phyloP scores from a whole-genome alignment of 768 basidiomycete species.

The Cantharellus anzutake region DNA sequence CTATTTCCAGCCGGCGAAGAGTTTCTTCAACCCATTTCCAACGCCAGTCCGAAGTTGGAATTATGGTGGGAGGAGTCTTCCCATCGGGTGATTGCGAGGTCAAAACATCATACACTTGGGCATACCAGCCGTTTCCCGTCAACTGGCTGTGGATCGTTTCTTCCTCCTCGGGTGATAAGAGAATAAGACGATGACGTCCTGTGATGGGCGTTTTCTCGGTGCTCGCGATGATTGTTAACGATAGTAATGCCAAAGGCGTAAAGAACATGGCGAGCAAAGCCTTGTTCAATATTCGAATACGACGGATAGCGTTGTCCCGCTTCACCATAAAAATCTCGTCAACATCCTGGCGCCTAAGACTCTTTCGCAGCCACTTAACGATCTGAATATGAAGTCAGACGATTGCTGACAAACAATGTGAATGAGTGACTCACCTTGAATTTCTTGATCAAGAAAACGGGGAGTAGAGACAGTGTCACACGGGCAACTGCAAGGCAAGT shows the following conservation, averaged over 20 bases:
- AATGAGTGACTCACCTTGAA: conserved; percentile 22
- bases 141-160: conserved; percentile 72
- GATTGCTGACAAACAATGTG: conserved; percentile 24
- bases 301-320: neutral
- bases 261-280: conserved; percentile 37
- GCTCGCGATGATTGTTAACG: conserved; percentile 51
- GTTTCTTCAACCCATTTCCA: conserved; percentile 72
- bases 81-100: conserved; percentile 29
- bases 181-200: conserved; percentile 75
- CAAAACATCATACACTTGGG: conserved; percentile 63
- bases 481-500: conserved; percentile 28
- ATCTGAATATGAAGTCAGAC: neutral
- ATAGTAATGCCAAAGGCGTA: conserved; percentile 41
- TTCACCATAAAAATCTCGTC: conserved; percentile 1
- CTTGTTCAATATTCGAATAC: conserved; percentile 17
- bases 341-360: neutral
- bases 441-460: conserved; percentile 43
- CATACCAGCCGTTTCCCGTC: conserved; percentile 72
- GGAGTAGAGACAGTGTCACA: conserved; percentile 56
- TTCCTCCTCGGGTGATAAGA: conserved; percentile 85
- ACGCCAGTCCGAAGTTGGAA: conserved; percentile 74
- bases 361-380: neutral
- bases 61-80: conserved; percentile 28
- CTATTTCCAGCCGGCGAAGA: conserved; percentile 54
- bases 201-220: conserved; percentile 65